Base-by-base conservation (phyloP, 805 yeast genomes). In the Yamadazyma takamatsuzukensis region DNA sequence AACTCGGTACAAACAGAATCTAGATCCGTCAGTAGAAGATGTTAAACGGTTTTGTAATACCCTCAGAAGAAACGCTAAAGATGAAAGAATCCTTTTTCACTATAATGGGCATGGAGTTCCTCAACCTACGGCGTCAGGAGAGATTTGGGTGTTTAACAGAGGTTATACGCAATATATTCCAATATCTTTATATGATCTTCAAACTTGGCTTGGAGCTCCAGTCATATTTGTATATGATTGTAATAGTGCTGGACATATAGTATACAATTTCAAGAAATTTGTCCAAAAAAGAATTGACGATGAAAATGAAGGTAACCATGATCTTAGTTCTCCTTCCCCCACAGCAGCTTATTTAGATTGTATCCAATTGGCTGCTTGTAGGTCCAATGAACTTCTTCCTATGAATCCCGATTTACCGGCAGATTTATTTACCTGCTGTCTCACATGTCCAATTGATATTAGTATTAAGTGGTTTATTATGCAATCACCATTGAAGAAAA, bases 41-140 rank as follows among this genome's bases (percentile, higher is more conserved):
- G 82, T 88, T 24, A 90, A 90, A 53, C 69, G 97, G 30, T 83
- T 89, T 46, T 89, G 97, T 55, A 83, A 86, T 45, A 83, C 94
- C 0, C 63, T 93, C 39, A 69, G 98, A 45, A 71, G 97, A 35
- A 83, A 83, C 37, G 95, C 97, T 2, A 86, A 89, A 51, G 97
- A 90, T 41, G 97, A 90, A 54, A 70, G 98, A 39, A 83, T 90
- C 7, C 56, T 93, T 33, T 90, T 93, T 56, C 97, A 93, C 55
- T 93, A 93, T 56, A 93, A 93, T 48, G 98, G 98, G 5, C 98
- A 93, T 53, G 98, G 98, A 15, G 98, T 93, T 2, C 98, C 98
- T 0, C 87, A 87, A 48, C 97, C 98, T 0, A 93, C 98, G 0
- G 79, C 87, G 21, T 78, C 89, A 28, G 98, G 98, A 15, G 98